Conservation (phyloP, 163 green algal genomes). For the Coccomyxa subellipsoidea region DNA sequence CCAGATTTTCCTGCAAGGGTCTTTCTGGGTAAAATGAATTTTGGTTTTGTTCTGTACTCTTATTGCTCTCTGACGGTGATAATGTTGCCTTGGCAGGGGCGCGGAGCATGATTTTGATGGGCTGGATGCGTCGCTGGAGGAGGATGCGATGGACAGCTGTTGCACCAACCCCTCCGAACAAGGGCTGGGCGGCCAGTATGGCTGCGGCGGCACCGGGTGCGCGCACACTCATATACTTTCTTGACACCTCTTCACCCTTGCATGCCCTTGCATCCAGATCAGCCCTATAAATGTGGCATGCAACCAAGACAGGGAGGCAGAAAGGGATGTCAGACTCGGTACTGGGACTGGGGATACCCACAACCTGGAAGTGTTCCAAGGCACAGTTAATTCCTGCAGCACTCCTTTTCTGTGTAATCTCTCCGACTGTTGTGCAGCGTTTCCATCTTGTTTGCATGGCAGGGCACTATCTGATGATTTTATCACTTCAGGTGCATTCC, state of each 20-base stretch:
- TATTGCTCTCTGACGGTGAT: too few relatives aligned
- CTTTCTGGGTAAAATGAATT: too few relatives aligned
- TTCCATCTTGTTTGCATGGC: too few relatives aligned
- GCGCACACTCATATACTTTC: not conserved
- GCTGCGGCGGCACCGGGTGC: not conserved
- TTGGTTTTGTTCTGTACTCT: too few relatives aligned
- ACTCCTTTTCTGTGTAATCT: too few relatives aligned
- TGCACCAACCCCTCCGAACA: not conserved
- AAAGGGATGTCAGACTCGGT: too few relatives aligned
- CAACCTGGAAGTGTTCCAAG: not conserved
- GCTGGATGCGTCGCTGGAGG: slow-evolving; percentile 3
- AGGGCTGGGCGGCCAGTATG: not conserved
- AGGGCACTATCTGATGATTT: too few relatives aligned
- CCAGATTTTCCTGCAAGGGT: too few relatives aligned
- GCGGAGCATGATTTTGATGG: slow-evolving; percentile 8
- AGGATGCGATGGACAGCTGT: not conserved
- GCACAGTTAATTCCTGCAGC: not conserved
- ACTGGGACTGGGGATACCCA: too few relatives aligned
- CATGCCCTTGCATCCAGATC: not conserved
- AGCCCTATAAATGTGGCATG: not conserved
- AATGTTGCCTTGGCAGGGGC: not conserved
- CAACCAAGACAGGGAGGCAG: too few relatives aligned
- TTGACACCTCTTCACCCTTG: not conserved
- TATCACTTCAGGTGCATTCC: too few relatives aligned
- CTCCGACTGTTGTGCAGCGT: too few relatives aligned